Base-by-base conservation (phyloP, 305 asterid genomes). In the Solanum aculeatissimum region DNA sequence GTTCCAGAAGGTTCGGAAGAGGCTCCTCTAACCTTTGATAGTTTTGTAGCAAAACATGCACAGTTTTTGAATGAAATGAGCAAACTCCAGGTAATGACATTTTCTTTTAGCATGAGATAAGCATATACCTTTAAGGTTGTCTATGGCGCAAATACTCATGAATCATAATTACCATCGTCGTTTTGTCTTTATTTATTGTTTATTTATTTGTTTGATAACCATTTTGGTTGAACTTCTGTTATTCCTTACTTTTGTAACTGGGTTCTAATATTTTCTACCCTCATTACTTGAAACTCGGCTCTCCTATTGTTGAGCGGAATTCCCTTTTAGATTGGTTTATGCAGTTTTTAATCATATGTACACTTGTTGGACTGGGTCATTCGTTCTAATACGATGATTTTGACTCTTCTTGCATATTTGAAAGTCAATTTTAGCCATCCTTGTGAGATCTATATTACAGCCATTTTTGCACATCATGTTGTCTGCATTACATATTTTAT, bases 51-150 rank as follows among this genome's bases (percentile, higher is more conserved):
- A 88, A 97, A 93, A 91, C 99, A 97, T 89, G 89, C 98, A 45
- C 93, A 90, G 81, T 97, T 97, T 88, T 94, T 97, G 75, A 91
- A 89, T 85, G 95, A 91, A 83, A 97, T 92, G 97, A 93, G 98
- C 95, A 93, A 91, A 87, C 99, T 97, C 89, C 92, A 94, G 99
- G 99, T 97, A 89, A 80, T 77, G 54, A 18, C 85, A 16, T 77
- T 43, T 78, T 53, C 86, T 83, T 70, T 83, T 75, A 43, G 72
- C 27, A 19, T 69, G 51, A 40, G 74, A 66, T 16, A 32, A 13
- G 58, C 15, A 19, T 86, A 60, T 58, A 15, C 83, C 84, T 47
- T 13, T 63, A 25, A 23, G 32, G 75, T 11, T 81, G 13, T 25
- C 58, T 51, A 19, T 55, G 35, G 32, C 13, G 7, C 27, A 72